Conservation (phyloP, 2,329 filamentous ascomycete species). For the Microdochium trichocladiopsis region DNA sequence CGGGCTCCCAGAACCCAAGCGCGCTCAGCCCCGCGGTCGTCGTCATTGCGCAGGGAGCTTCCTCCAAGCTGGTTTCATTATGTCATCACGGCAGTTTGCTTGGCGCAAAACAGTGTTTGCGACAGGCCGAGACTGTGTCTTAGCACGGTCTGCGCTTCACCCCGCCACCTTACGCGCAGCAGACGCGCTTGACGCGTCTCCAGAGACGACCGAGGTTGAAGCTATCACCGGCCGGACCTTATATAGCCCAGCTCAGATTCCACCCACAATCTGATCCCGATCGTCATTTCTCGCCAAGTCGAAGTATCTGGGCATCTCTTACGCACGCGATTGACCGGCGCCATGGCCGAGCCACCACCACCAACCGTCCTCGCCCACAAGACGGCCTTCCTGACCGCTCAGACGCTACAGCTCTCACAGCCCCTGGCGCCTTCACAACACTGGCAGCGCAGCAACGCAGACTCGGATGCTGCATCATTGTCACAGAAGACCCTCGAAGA, state of each 20-base stretch:
- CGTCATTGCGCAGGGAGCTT: not conserved
- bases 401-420: slow-evolving; percentile 57
- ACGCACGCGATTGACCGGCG: not conserved
- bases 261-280: no score
- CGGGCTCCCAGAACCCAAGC: not conserved
- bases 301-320: no score
- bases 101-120: not conserved
- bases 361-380: slow-evolving; percentile 58
- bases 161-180: not conserved
- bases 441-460: slow-evolving; percentile 42
- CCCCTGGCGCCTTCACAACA: slow-evolving; percentile 46
- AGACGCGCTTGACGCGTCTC: not conserved
- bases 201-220: not conserved
- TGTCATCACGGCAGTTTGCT: not conserved
- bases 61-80: not conserved
- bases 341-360: slow-evolving; percentile 12
- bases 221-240: not conserved
- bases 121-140: not conserved
- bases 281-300: no score
- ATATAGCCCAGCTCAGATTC: no score
- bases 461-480: slow-evolving; percentile 20
- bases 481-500: slow-evolving; percentile 47
- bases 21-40: not conserved
- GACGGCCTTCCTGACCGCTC: slow-evolving; percentile 53
- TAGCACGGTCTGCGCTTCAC: not conserved